Percentiles rank a stretch among this genome's conserved stretches.
These are phyloP conservation scores for Mesembryanthemum crystallinum DNA, from an alignment of 148 eudicot genomes.

Conservation along the genomic window DNA sequence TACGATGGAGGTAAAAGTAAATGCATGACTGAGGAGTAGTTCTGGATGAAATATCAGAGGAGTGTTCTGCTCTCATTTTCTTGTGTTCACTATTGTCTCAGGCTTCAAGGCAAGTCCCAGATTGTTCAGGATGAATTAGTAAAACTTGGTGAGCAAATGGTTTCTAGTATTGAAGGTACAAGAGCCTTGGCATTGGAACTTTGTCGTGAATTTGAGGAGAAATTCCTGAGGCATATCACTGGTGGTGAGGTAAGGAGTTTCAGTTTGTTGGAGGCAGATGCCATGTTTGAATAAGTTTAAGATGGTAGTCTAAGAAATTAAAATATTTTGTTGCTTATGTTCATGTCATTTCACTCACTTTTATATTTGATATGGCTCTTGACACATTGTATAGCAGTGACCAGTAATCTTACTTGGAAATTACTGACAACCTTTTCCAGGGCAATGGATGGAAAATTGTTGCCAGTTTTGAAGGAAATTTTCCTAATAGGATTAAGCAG, in stretches of 20 bases:
- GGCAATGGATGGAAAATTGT: slow-evolving; percentile 97
- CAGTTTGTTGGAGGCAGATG: background rate
- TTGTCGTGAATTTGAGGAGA: slow-evolving; percentile 99
- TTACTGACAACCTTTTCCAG: slow-evolving; percentile 36
- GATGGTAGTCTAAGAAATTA: background rate
- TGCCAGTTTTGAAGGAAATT: slow-evolving; percentile 94
- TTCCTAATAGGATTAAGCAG: slow-evolving; percentile 95
- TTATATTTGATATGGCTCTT: background rate
- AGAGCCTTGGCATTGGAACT: slow-evolving; percentile 96
- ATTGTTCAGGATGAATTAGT: slow-evolving; percentile 87
- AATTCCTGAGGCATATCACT: slow-evolving; percentile 80
- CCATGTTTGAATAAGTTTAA: background rate
- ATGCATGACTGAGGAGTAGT: background rate
- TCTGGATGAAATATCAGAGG: background rate
- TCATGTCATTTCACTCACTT: background rate
- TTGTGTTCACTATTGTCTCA: slow-evolving; percentile 21
- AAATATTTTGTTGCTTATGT: background rate
- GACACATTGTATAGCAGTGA: background rate
- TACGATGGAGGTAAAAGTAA: background rate
- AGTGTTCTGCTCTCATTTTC: slow-evolving; percentile 2
- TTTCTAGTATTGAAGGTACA: slow-evolving; percentile 86
- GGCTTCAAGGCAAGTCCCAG: slow-evolving; percentile 99
- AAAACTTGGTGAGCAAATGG: slow-evolving; percentile 95
- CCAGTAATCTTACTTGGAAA: background rate
- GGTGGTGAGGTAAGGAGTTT: slow-evolving; percentile 80